A percentile compares a stretch with the other conserved stretches of the same genome.
Evolutionary conservation across 371 early-diverging fungal genomes (phyloP).

Genomic region (Fennellomyces sp.): DNA sequence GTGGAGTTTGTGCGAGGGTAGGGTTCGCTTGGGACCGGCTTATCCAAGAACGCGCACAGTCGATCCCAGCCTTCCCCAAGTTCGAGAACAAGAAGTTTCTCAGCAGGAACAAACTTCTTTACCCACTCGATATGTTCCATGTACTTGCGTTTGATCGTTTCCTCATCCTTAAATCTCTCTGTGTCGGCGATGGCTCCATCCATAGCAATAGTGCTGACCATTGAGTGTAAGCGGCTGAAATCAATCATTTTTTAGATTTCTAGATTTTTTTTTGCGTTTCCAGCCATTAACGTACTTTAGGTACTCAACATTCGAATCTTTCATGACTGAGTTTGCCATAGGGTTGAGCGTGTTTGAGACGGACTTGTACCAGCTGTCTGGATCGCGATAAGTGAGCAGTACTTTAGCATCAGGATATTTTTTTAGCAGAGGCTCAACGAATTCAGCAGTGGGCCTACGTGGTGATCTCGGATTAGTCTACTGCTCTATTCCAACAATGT

Average conservation of each 20-base stretch:
- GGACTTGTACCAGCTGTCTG: constrained; percentile 39
- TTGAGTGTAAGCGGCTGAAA: not conserved
- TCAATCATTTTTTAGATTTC: too few relatives aligned
- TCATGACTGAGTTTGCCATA: too few relatives aligned
- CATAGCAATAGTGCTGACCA: constrained; percentile 11
- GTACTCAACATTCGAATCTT: too few relatives aligned
- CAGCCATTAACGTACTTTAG: too few relatives aligned
- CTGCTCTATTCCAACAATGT: not conserved
- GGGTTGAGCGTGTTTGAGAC: constrained; percentile 27
- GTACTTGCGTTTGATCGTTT: constrained; percentile 14
- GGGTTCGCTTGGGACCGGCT: constrained; percentile 17
- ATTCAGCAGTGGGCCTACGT: constrained; percentile 33
- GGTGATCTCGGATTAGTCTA: not conserved
- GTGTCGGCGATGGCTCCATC: constrained; percentile 19
- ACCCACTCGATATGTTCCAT: constrained; percentile 32
- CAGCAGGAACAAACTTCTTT: constrained; percentile 26
- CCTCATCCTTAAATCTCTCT: constrained; percentile 20
- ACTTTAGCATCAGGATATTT: constrained; percentile 47
- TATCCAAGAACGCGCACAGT: constrained; percentile 16
- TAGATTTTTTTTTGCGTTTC: too few relatives aligned
- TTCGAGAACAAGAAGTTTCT: constrained; percentile 24
- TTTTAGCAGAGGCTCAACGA: constrained; percentile 13
- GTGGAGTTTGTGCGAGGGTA: constrained; percentile 12
- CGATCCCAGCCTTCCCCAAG: constrained; percentile 34
- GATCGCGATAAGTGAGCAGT: constrained; percentile 27